A percentile compares a stretch with the other conserved stretches of the same genome.
Conservation (phyloP, 768 basidiomycete species). For the Boletus reticuloceps region DNA sequence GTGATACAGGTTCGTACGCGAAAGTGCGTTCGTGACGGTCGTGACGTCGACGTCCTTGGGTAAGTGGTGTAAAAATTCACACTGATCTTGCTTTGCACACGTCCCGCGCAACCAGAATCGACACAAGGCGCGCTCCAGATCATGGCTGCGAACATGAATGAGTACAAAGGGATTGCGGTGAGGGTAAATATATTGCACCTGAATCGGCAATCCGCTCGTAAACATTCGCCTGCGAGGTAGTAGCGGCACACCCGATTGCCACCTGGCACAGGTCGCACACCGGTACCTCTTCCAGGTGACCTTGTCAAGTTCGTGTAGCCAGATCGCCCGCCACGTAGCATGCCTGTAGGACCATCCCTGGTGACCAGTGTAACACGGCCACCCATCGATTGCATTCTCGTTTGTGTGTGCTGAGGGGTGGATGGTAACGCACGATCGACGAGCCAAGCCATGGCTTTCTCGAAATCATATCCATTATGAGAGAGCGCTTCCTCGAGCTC, state of each 20-base stretch:
- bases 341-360: conserved; percentile 43
- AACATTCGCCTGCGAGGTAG: conserved; percentile 94
- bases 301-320: conserved; percentile 26
- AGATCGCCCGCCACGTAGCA: conserved; percentile 44
- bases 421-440: conserved; percentile 67
- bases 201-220: conserved; percentile 95
- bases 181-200: conserved; percentile 56
- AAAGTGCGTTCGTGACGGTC: conserved; percentile 63
- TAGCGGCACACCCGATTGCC: conserved; percentile 87
- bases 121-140: conserved; percentile 89
- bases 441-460: conserved; percentile 92
- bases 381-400: conserved; percentile 59
- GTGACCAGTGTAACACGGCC: conserved; percentile 66
- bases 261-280: conserved; percentile 39
- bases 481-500: conserved; percentile 93
- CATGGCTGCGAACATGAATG: conserved; percentile 58
- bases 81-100: conserved; percentile 93
- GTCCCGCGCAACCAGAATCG: conserved; percentile 98
- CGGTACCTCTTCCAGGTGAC: conserved; percentile 24
- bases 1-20: conserved; percentile 59
- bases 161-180: conserved; percentile 2
- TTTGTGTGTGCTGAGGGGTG: conserved; percentile 37
- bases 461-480: conserved; percentile 90
- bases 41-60: conserved; percentile 83
- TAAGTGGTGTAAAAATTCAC: conserved; percentile 93